Evolutionary conservation across 768 basidiomycete genomes (phyloP).

Genomic region (Podaxis sp.): DNA sequence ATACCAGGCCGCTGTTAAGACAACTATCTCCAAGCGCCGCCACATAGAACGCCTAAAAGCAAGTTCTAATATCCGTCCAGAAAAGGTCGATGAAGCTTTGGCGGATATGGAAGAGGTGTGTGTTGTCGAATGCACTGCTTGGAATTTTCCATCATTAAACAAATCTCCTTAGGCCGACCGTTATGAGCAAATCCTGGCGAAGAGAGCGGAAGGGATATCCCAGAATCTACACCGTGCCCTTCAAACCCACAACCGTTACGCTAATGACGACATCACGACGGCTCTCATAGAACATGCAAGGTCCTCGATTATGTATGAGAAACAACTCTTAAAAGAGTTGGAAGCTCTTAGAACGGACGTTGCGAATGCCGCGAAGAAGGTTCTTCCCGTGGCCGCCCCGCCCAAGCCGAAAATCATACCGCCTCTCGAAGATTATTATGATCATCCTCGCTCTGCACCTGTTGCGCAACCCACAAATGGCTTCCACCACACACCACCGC

Average conservation of each 20-base stretch:
- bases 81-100: constrained; percentile 85
- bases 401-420: constrained; percentile 61
- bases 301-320: constrained; percentile 88
- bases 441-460: constrained; percentile 24
- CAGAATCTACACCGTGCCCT: constrained; percentile 88
- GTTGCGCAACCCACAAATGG: constrained; percentile 29
- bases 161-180: constrained; percentile 66
- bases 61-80: constrained; percentile 79
- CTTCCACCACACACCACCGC: constrained; percentile 23
- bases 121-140: constrained; percentile 2
- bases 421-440: constrained; percentile 58
- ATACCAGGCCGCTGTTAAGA: constrained; percentile 89
- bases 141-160: constrained; percentile 6
- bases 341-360: constrained; percentile 82
- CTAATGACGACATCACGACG: constrained; percentile 87
- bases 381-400: constrained; percentile 41
- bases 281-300: constrained; percentile 92
- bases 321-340: constrained; percentile 81
- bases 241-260: constrained; percentile 76
- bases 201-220: constrained; percentile 89
- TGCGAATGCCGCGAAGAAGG: constrained; percentile 59
- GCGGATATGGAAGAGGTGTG: constrained; percentile 90
- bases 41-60: constrained; percentile 87
- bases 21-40: constrained; percentile 87
- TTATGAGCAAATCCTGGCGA: constrained; percentile 80